Percentiles rank a stretch among this genome's conserved stretches.
Conservation (phyloP, 1,139 yeast species). For the Zhuliangozyma blackwelliae region DNA sequence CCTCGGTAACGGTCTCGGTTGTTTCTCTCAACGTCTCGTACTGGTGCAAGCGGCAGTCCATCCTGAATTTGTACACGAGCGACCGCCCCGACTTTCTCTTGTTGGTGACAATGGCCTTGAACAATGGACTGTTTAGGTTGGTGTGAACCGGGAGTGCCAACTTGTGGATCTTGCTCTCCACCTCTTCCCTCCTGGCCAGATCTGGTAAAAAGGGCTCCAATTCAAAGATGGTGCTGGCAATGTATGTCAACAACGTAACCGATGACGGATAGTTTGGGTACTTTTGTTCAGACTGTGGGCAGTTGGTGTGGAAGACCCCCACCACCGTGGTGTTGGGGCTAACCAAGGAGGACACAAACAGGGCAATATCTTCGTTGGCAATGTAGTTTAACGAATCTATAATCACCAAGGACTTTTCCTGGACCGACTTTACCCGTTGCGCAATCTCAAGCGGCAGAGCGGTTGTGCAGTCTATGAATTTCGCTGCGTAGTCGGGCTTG, state of each 20-base stretch:
- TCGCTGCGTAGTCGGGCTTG: slow-evolving; percentile 46
- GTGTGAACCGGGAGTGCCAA: slow-evolving; percentile 44
- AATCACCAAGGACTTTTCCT: slow-evolving; percentile 36
- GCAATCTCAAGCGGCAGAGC: slow-evolving; percentile 1
- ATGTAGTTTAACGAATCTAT: slow-evolving; percentile 71
- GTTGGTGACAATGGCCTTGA: slow-evolving; percentile 53
- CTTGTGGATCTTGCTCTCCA: slow-evolving; percentile 36
- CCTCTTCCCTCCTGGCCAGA: slow-evolving; percentile 44
- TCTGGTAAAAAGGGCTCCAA: slow-evolving; percentile 14
- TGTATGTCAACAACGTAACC: slow-evolving; percentile 48
- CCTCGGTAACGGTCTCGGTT: slow-evolving; percentile 19
- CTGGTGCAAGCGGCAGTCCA: slow-evolving; percentile 50
- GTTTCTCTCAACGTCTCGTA: slow-evolving; percentile 37
- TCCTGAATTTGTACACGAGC: slow-evolving; percentile 47
- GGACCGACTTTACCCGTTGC: slow-evolving; percentile 3
- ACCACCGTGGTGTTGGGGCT: slow-evolving; percentile 51
- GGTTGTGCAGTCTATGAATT: slow-evolving; percentile 45
- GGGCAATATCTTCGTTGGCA: slow-evolving; percentile 40
- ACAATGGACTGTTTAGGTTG: slow-evolving; percentile 44
- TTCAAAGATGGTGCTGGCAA: slow-evolving; percentile 70
- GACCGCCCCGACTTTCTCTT: slow-evolving; percentile 85
- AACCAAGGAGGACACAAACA: slow-evolving; percentile 52
- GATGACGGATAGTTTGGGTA: slow-evolving; percentile 47
- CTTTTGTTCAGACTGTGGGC: slow-evolving; percentile 13
- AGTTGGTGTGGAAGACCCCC: slow-evolving; percentile 58